Conservation (phyloP, 345 rosid species). For the Salix koriyanagi region DNA sequence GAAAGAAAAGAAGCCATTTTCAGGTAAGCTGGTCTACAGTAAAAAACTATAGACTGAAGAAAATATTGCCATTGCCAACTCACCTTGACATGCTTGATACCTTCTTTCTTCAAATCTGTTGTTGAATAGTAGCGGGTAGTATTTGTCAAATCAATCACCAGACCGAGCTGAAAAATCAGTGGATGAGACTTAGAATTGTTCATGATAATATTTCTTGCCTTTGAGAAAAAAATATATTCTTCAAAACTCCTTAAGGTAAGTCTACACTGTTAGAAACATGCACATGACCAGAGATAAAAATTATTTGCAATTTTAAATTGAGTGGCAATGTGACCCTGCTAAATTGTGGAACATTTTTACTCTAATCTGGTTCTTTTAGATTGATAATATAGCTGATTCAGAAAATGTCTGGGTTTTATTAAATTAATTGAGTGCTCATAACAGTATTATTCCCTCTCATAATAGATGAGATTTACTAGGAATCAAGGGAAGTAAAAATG, state of each 20-base stretch:
- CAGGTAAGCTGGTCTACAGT: neutral
- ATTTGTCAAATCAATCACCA: conserved; percentile 98
- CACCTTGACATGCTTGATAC: conserved; percentile 93
- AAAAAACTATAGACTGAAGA: neutral
- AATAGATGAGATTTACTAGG: neutral
- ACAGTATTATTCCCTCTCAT: neutral
- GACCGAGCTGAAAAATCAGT: conserved; percentile 65
- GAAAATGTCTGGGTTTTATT: neutral
- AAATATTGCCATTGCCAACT: conserved; percentile 8
- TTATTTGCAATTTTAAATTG: neutral
- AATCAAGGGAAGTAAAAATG: neutral
- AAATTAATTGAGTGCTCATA: neutral
- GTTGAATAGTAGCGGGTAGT: conserved; percentile 79
- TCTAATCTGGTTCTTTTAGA: neutral
- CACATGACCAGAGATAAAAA: neutral
- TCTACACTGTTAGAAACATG: neutral
- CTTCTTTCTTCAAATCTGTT: conserved; percentile 70
- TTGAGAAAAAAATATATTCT: neutral
- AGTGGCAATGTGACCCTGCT: neutral
- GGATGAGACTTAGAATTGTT: conserved; percentile 1
- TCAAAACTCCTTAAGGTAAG: neutral
- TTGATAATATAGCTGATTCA: neutral
- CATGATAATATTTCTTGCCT: neutral
- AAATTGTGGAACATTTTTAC: neutral
- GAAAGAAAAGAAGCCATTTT: conserved; percentile 16